These are phyloP conservation scores for Ascochyta viciae-villosae DNA, from an alignment of 2,329 filamentous ascomycete genomes.

Conservation along the genomic window DNA sequence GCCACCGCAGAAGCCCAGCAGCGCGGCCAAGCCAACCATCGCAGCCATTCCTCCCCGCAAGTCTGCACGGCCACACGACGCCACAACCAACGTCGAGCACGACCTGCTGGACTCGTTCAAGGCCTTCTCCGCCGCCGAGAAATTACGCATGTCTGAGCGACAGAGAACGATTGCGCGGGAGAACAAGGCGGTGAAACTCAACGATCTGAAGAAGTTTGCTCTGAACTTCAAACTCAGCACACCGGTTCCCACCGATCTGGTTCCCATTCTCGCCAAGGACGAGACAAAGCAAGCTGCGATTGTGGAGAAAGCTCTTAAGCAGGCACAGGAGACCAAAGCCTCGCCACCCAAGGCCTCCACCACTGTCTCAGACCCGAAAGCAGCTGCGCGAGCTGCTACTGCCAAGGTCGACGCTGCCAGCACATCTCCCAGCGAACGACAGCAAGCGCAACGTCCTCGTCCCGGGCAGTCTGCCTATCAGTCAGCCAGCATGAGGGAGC, in stretches of 20 bases:
- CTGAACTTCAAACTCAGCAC: slow-evolving; percentile 93
- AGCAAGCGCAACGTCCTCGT: slow-evolving; percentile 56
- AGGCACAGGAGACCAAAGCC: slow-evolving; percentile 65
- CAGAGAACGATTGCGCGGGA: slow-evolving; percentile 62
- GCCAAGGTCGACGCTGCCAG: slow-evolving; percentile 44
- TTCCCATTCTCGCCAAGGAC: slow-evolving; percentile 95
- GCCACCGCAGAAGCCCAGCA: slow-evolving; percentile 38
- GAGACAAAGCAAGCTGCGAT: slow-evolving; percentile 94
- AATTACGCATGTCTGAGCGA: slow-evolving; percentile 65
- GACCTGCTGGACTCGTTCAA: slow-evolving; percentile 70
- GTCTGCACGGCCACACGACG: slow-evolving; percentile 57
- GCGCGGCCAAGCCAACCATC: slow-evolving; percentile 36
- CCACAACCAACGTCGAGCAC: slow-evolving; percentile 66
- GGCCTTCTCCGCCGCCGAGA: slow-evolving; percentile 68
- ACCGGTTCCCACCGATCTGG: slow-evolving; percentile 87
- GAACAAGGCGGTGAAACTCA: slow-evolving; percentile 91
- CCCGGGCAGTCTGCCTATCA: slow-evolving; percentile 48
- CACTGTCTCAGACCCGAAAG: slow-evolving; percentile 44
- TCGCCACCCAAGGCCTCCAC: slow-evolving; percentile 52
- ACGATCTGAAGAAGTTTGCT: slow-evolving; percentile 94
- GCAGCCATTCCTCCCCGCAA: slow-evolving; percentile 43
- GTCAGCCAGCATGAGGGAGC: slow-evolving; percentile 53
- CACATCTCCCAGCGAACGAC: slow-evolving; percentile 53
- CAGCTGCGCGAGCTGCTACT: slow-evolving; percentile 42
- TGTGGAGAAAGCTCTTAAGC: slow-evolving; percentile 82